Conservation (phyloP, 306 rosid species). For the Herpetospermum pedunculosum region DNA sequence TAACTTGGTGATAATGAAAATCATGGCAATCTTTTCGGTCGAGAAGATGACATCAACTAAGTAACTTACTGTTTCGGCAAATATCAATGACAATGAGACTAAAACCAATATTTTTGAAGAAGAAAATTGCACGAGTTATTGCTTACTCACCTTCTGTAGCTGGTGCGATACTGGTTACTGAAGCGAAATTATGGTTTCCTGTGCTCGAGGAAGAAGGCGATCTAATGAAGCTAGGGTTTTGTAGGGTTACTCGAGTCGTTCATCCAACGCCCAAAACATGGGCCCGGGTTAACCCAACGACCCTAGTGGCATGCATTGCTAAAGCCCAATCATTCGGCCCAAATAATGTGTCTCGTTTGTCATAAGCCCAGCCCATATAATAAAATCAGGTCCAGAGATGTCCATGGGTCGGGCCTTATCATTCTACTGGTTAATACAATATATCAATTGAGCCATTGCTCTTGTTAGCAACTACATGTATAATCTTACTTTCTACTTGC, state of each 20-base stretch:
- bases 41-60: neutral
- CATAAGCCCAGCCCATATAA: neutral
- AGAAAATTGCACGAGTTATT: no score
- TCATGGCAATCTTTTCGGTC: neutral
- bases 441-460: no score
- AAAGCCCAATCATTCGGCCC: neutral
- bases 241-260: neutral
- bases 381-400: no score
- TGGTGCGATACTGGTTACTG: neutral
- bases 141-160: neutral
- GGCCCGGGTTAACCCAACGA: neutral
- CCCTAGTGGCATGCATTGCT: neutral
- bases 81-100: neutral
- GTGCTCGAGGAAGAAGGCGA: neutral
- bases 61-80: neutral
- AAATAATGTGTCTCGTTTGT: neutral
- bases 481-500: no score
- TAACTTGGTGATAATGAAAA: neutral
- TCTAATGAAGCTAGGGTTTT: neutral
- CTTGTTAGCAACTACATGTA: no score
- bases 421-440: no score
- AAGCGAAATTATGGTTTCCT: neutral
- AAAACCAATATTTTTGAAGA: neutral
- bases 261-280: neutral
- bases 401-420: no score